A percentile compares a stretch with the other conserved stretches of the same genome.
Evolutionary conservation across 108 stramenopile genomes (phyloP).

Genomic region (Nannochloropsis gaditana): DNA sequence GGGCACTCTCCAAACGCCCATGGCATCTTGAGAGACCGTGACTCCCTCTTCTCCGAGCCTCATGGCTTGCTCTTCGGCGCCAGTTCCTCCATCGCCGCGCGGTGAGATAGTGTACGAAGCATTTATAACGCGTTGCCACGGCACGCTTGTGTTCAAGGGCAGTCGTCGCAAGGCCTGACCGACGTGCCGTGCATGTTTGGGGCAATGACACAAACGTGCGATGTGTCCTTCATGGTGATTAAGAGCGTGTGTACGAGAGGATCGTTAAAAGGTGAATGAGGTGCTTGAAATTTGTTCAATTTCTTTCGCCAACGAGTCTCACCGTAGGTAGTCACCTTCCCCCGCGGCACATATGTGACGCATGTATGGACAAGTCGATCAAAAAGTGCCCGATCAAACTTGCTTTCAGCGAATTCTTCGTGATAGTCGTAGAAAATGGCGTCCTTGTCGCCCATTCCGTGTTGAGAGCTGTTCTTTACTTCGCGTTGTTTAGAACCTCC

Average conservation of each 20-base stretch:
- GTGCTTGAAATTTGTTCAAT: not conserved
- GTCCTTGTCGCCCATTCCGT: too few relatives aligned
- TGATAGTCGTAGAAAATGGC: not conserved
- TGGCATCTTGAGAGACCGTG: not conserved
- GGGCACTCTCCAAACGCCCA: not conserved
- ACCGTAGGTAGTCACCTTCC: not conserved
- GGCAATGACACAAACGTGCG: conserved; percentile 14
- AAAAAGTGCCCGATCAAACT: not conserved
- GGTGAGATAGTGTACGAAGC: not conserved
- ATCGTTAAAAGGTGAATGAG: not conserved
- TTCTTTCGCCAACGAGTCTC: not conserved
- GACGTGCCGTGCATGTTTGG: not conserved
- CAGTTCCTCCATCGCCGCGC: not conserved
- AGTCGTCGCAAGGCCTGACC: not conserved
- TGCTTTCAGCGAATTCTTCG: not conserved
- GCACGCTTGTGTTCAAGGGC: not conserved
- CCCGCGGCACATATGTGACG: not conserved
- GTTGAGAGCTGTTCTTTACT: too few relatives aligned
- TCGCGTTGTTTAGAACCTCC: too few relatives aligned
- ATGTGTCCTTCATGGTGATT: not conserved
- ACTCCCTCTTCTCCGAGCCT: not conserved
- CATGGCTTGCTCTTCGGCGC: not conserved
- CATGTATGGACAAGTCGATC: not conserved
- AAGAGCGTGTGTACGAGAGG: not conserved
- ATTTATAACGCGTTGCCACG: not conserved